Evolutionary conservation across 345 rosid genomes (phyloP).

Genomic region (Salix viminalis): DNA sequence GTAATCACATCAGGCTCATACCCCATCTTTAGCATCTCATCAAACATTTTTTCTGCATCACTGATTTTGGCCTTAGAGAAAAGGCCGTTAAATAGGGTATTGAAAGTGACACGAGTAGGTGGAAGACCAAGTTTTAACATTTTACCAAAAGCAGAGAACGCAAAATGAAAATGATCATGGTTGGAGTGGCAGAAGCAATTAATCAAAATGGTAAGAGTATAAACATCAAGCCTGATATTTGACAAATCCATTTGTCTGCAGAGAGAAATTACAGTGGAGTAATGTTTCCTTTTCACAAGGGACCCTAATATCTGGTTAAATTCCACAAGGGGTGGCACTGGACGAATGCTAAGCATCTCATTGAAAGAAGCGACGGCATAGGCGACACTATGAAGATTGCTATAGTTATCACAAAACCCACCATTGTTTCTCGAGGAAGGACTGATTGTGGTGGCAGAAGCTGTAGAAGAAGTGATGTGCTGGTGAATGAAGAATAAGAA

Average conservation of each 20-base stretch:
- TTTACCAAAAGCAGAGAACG: neutral
- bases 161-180: neutral
- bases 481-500: too few relatives aligned
- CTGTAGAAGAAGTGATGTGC: neutral
- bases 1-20: neutral
- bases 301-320: neutral
- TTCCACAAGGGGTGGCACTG: neutral
- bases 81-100: neutral
- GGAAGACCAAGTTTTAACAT: neutral
- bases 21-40: neutral
- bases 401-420: neutral
- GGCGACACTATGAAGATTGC: neutral
- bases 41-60: neutral
- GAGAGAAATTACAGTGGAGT: neutral
- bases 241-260: neutral
- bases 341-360: neutral
- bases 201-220: neutral
- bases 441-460: neutral
- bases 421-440: neutral
- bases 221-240: neutral
- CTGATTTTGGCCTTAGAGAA: neutral
- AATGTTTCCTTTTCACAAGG: neutral
- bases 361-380: neutral
- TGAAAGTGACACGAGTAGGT: neutral
- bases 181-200: neutral